Evolutionary conservation across 495 filamentous ascomycete genomes (phyloP).

Genomic region (Trichoderma orchidacearum): DNA sequence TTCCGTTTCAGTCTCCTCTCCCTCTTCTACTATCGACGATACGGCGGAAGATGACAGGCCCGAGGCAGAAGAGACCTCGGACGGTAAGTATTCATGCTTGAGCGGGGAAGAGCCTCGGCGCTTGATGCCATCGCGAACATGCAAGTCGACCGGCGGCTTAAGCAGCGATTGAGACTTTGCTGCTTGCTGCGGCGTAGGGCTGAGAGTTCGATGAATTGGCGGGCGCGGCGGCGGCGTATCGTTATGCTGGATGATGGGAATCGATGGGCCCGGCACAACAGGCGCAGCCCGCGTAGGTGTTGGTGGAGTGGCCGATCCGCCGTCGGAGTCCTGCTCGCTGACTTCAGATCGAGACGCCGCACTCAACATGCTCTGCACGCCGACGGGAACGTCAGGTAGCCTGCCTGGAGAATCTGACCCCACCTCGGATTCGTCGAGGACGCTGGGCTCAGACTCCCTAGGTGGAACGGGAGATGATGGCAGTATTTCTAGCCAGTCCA

Average conservation of each 20-base stretch:
- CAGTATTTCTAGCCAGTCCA: constrained; percentile 80
- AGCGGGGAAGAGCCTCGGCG: constrained; percentile 82
- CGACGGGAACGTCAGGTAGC: constrained; percentile 51
- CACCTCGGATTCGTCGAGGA: constrained; percentile 13
- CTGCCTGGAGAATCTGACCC: constrained; percentile 1
- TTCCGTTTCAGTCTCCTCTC: constrained; percentile 26
- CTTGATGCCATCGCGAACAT: constrained; percentile 32
- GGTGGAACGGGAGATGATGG: constrained; percentile 68
- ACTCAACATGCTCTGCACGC: constrained; percentile 31
- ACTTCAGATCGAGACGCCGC: background rate
- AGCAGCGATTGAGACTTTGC: constrained; percentile 3
- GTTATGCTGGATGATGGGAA: constrained; percentile 23
- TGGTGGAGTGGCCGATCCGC: background rate
- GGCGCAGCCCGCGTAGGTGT: background rate
- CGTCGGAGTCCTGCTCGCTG: constrained; percentile 8
- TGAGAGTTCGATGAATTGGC: constrained; percentile 33
- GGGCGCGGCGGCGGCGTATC: constrained; percentile 26
- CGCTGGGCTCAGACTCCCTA: constrained; percentile 7
- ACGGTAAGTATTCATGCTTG: constrained; percentile 96
- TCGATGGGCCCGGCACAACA: constrained; percentile 4
- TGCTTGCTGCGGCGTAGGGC: background rate
- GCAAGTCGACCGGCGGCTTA: constrained; percentile 29
- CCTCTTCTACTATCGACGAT: constrained; percentile 16
- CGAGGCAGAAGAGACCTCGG: constrained; percentile 44
- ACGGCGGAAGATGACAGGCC: constrained; percentile 30